A percentile compares a stretch with the other conserved stretches of the same genome.
phyloP scores from a whole-genome alignment of 78 protist species.

The Pelomyxa schiedti region DNA sequence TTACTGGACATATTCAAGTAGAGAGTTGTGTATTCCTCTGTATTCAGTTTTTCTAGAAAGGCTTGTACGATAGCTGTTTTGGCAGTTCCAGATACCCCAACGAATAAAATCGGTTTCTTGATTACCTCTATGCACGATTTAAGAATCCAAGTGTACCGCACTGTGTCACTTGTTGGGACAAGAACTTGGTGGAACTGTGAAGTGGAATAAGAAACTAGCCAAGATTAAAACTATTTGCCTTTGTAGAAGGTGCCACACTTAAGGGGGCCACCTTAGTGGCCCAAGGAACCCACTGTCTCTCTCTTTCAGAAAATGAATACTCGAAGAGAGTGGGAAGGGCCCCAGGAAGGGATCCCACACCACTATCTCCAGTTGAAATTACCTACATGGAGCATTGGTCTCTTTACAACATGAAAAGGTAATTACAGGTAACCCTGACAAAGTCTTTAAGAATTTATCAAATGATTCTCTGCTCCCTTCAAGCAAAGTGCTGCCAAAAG shows the following conservation, averaged over 20 bases:
- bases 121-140: slow-evolving; percentile 15
- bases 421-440: too few relatives aligned
- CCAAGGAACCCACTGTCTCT: slow-evolving; percentile 67
- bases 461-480: too few relatives aligned
- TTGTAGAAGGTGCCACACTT: background rate
- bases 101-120: slow-evolving; percentile 30
- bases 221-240: too few relatives aligned
- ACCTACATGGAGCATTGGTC: too few relatives aligned
- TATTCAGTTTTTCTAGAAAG: slow-evolving; percentile 20
- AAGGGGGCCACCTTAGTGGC: slow-evolving; percentile 1
- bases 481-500: too few relatives aligned
- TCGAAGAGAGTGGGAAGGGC: slow-evolving; percentile 52
- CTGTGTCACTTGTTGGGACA: slow-evolving; percentile 80
- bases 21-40: slow-evolving; percentile 12
- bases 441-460: too few relatives aligned
- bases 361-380: too few relatives aligned
- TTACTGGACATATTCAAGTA: slow-evolving; percentile 59
- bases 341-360: too few relatives aligned
- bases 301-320: slow-evolving; percentile 24
- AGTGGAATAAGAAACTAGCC: too few relatives aligned
- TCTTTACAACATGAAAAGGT: too few relatives aligned
- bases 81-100: slow-evolving; percentile 85
- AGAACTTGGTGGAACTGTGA: slow-evolving; percentile 37
- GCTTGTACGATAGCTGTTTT: slow-evolving; percentile 53
- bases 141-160: slow-evolving; percentile 56